phyloP scores from a whole-genome alignment of 371 early-diverging fungal genomes.

The Choanephora cucurbitarum region DNA sequence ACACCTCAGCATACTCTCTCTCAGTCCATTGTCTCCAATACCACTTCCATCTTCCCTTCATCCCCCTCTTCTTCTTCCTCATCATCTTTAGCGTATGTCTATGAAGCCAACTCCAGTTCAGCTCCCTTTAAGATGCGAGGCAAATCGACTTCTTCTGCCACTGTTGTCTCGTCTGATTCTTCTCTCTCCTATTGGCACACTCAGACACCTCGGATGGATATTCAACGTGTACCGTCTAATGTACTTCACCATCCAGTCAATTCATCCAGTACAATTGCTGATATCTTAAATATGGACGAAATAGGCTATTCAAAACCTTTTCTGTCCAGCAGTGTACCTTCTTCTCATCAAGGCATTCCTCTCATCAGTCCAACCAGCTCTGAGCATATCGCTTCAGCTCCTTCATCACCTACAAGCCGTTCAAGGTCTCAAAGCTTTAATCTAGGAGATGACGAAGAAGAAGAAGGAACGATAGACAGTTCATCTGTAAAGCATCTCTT shows the following conservation, averaged over 20 bases:
- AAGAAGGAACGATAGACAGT: no score
- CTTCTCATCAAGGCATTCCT: conserved; percentile 10
- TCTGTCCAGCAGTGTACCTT: conserved; percentile 39
- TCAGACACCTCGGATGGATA: conserved; percentile 14
- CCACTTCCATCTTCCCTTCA: conserved; percentile 2
- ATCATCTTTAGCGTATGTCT: conserved; percentile 40
- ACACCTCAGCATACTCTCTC: conserved; percentile 17
- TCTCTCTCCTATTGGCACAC: conserved; percentile 39
- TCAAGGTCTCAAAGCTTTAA: conserved; percentile 32
- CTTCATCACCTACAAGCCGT: conserved; percentile 33
- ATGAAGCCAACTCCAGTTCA: conserved; percentile 33
- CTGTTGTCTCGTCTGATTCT: conserved; percentile 33
- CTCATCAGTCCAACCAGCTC: neutral
- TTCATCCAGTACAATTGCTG: conserved; percentile 9
- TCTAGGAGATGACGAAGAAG: no score
- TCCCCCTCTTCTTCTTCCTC: conserved; percentile 25
- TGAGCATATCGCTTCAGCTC: conserved; percentile 22
- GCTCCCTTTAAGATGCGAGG: conserved; percentile 45
- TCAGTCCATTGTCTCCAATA: conserved; percentile 1
- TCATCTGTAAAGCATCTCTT: conserved; percentile 25
- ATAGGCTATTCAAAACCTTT: no score
- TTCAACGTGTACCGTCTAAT: conserved; percentile 18
- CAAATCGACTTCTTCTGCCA: conserved; percentile 41
- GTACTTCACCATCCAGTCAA: conserved; percentile 9
- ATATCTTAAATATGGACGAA: conserved; percentile 16